Conservation (phyloP, 108 stramenopile genomes). For the Nitzschia palea region DNA sequence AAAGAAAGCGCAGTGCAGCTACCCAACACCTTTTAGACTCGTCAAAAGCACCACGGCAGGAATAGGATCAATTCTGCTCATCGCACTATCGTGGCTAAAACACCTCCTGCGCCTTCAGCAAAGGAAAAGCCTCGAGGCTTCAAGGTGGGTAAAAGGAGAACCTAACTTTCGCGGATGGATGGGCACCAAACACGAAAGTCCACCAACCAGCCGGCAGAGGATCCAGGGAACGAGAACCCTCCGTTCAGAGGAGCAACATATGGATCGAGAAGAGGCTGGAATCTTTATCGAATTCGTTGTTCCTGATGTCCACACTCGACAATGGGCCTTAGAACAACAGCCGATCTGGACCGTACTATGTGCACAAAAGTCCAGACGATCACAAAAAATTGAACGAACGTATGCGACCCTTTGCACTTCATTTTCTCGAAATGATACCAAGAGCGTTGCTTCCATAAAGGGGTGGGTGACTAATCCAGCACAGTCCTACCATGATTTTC, state of each 20-base stretch:
- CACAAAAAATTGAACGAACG: not conserved
- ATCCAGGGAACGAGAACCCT: not conserved
- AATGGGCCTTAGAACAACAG: not conserved
- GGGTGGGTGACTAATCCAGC: constrained; percentile 10
- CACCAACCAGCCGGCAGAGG: not conserved
- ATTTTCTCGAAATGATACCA: constrained; percentile 5
- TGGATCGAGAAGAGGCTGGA: constrained; percentile 3
- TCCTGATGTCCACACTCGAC: constrained; percentile 1
- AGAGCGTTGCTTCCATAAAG: constrained; percentile 7
- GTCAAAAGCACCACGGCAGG: not conserved
- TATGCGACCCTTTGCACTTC: not conserved
- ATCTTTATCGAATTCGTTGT: constrained; percentile 10
- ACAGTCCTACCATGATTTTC: not conserved
- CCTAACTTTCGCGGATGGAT: constrained; percentile 3
- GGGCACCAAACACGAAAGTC: not conserved
- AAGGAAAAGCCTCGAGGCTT: not conserved
- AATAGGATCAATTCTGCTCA: not conserved
- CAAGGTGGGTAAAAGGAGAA: not conserved
- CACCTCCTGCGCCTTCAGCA: not conserved
- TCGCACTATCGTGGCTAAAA: not conserved
- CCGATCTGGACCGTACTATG: not conserved
- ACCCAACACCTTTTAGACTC: not conserved
- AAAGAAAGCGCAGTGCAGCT: not conserved
- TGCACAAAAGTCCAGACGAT: not conserved
- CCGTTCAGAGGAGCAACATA: not conserved